These are phyloP conservation scores for Agastache rugosa DNA, from an alignment of 257 asterid genomes.

Conservation along the genomic window DNA sequence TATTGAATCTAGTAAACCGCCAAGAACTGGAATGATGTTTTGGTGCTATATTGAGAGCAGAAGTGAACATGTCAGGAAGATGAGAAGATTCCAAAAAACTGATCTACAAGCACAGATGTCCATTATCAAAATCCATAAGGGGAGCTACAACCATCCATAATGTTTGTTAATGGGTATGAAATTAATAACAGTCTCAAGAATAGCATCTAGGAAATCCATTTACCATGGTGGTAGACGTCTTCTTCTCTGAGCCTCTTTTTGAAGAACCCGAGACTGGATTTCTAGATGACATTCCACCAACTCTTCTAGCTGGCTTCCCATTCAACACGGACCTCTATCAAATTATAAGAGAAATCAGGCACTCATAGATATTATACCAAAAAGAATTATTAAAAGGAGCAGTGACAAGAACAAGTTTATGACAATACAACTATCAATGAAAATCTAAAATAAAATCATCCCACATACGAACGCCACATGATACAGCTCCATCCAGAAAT, in stretches of 20 bases:
- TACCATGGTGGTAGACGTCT: constrained; percentile 69
- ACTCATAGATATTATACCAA: neutral
- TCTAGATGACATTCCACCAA: constrained; percentile 56
- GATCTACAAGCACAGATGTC: neutral
- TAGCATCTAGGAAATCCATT: constrained; percentile 11
- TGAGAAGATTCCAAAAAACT: constrained; percentile 1
- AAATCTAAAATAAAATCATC: neutral
- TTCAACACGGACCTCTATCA: constrained; percentile 66
- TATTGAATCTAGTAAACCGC: constrained; percentile 9
- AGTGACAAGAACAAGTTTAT: constrained; percentile 29
- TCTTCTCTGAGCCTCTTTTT: constrained; percentile 68
- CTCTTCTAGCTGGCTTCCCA: constrained; percentile 68
- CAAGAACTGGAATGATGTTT: constrained; percentile 9
- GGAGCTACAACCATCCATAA: constrained; percentile 12
- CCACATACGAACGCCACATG: neutral
- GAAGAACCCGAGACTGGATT: constrained; percentile 63
- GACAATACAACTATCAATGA: constrained; percentile 1
- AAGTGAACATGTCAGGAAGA: constrained; percentile 9
- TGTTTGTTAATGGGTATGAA: constrained; percentile 6
- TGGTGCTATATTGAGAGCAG: constrained; percentile 14
- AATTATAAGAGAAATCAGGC: constrained; percentile 30
- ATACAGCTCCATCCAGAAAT: constrained; percentile 24
- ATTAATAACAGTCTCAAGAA: constrained; percentile 30
- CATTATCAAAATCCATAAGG: constrained; percentile 15
- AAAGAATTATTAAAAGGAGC: constrained; percentile 11